Conservation (phyloP, 331 rosid genomes). For the Malus hybrid region DNA sequence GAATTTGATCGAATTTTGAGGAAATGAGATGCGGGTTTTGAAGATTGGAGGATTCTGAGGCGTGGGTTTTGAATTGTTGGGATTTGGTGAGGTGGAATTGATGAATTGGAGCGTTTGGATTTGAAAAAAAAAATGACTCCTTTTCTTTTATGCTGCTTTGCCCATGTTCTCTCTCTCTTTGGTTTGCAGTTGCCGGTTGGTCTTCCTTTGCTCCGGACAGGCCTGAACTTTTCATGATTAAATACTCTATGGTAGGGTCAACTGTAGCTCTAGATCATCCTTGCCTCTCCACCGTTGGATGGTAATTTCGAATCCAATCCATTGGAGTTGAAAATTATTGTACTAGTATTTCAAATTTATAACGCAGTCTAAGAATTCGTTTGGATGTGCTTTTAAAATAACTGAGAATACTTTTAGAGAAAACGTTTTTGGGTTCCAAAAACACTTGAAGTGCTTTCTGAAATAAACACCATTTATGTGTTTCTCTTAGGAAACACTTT, state of each 20-base stretch:
- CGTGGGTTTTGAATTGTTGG: slow-evolving; percentile 27
- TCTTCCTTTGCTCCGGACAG: not conserved
- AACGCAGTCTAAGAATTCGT: accelerated
- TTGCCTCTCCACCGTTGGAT: not conserved
- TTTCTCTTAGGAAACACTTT: too few relatives aligned
- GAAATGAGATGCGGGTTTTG: slow-evolving; percentile 27
- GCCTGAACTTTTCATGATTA: slow-evolving; percentile 6
- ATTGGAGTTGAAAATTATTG: too few relatives aligned
- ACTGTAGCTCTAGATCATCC: not conserved
- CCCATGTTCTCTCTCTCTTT: slow-evolving; percentile 13
- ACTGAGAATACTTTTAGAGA: accelerated
- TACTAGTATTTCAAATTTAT: too few relatives aligned
- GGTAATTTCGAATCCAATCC: not conserved
- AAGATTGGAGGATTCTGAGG: slow-evolving; percentile 4
- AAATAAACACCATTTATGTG: too few relatives aligned
- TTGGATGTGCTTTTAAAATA: not conserved
- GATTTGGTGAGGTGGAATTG: slow-evolving; percentile 33
- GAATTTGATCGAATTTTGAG: slow-evolving; percentile 14
- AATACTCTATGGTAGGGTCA: slow-evolving; percentile 18
- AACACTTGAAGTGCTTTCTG: too few relatives aligned
- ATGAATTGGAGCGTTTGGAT: slow-evolving; percentile 47
- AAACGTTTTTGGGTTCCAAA: too few relatives aligned
- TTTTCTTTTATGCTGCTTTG: not conserved
- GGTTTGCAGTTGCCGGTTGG: slow-evolving; percentile 2
- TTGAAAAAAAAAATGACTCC: slow-evolving; percentile 30